Percentiles rank a stretch among this genome's conserved stretches.
Evolutionary conservation across 345 rosid species (phyloP).

Genomic region (Eutrema japonicum): DNA sequence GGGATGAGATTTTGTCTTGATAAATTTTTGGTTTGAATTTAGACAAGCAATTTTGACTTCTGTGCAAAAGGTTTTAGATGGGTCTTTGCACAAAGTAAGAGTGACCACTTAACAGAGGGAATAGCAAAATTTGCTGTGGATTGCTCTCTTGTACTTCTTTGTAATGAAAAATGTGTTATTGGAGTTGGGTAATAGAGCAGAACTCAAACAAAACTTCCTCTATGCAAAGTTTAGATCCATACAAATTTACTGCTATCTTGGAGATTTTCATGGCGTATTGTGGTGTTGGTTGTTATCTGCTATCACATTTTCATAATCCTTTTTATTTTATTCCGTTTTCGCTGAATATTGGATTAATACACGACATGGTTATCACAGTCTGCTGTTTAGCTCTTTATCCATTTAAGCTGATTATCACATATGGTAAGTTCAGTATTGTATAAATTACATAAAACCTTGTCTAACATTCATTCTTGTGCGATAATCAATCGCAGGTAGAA

Average conservation of each 20-base stretch:
- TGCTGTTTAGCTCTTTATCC: background rate
- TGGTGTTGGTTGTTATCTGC: constrained; percentile 10
- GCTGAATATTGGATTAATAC: constrained; percentile 4
- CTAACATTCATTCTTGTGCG: constrained; percentile 11
- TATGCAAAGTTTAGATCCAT: background rate
- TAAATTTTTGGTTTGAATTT: background rate
- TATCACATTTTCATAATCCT: background rate
- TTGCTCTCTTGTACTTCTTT: background rate
- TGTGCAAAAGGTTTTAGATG: constrained; percentile 6
- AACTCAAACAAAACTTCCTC: background rate
- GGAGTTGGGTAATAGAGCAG: constrained; percentile 10
- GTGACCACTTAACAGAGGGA: no score
- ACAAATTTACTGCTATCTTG: background rate
- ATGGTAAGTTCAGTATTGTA: background rate
- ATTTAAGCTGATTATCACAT: background rate
- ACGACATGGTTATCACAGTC: background rate
- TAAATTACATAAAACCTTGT: background rate
- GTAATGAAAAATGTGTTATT: constrained; percentile 17
- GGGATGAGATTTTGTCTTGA: constrained; percentile 9
- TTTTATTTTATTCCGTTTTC: background rate
- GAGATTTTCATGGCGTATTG: background rate
- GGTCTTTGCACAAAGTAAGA: background rate
- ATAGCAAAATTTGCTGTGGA: no score
- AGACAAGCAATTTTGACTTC: background rate
- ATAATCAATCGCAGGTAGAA: constrained; percentile 41